phyloP scores from a whole-genome alignment of 2,329 filamentous ascomycete genomes.

The Calonectria pseudoreteaudii region DNA sequence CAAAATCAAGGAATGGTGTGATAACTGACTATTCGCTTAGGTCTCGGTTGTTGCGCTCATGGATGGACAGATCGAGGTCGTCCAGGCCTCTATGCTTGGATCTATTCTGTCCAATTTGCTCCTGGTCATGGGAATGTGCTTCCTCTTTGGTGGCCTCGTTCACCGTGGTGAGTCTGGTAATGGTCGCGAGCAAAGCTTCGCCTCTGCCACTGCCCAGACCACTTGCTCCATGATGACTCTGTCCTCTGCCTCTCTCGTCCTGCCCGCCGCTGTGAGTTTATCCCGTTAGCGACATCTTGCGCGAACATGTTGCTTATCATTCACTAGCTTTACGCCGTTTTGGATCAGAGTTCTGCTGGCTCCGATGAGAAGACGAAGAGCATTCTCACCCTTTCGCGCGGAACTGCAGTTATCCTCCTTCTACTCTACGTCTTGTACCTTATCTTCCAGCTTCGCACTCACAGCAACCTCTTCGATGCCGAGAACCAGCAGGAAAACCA shows the following conservation, averaged over 20 bases:
- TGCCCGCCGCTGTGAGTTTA: slow-evolving; percentile 74
- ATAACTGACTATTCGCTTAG: slow-evolving; percentile 56
- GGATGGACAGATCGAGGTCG: slow-evolving; percentile 89
- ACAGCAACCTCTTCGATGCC: slow-evolving; percentile 77
- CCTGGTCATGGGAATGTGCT: slow-evolving; percentile 85
- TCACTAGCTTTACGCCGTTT: slow-evolving; percentile 72
- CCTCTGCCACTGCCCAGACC: slow-evolving; percentile 81
- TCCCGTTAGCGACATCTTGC: neutral
- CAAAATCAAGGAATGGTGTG: neutral
- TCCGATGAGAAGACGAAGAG: slow-evolving; percentile 61
- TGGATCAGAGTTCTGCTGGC: slow-evolving; percentile 55
- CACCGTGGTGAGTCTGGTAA: slow-evolving; percentile 68
- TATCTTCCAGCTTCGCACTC: slow-evolving; percentile 81
- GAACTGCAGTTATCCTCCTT: slow-evolving; percentile 81
- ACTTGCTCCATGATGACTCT: slow-evolving; percentile 81
- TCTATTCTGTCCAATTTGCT: slow-evolving; percentile 95
- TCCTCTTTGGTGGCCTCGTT: slow-evolving; percentile 78
- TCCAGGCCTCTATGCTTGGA: slow-evolving; percentile 98
- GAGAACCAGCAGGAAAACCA: slow-evolving; percentile 59
- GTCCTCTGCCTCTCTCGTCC: slow-evolving; percentile 81
- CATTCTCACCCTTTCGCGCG: slow-evolving; percentile 79
- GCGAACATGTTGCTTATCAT: slow-evolving; percentile 32
- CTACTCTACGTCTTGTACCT: slow-evolving; percentile 82
- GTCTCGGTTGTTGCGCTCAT: slow-evolving; percentile 92
- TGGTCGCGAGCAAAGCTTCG: slow-evolving; percentile 77